These are phyloP conservation scores for Exophiala lecanii-corni DNA, from an alignment of 2,329 filamentous ascomycete species.

Conservation along the genomic window DNA sequence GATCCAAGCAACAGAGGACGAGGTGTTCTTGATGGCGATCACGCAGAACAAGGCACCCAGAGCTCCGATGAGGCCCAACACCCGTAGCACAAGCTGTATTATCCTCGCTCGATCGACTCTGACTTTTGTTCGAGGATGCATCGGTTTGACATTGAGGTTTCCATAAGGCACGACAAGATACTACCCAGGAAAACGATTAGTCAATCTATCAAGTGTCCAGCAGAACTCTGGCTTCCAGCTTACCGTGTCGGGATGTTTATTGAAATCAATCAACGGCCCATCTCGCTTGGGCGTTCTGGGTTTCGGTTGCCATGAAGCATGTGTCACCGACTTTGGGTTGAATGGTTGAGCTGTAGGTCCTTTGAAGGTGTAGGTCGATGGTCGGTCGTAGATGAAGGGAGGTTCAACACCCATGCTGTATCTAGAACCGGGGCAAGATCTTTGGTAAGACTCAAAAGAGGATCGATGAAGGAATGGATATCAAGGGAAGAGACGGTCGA, in stretches of 20 bases:
- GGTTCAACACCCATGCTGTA: constrained; percentile 51
- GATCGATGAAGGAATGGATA: neutral
- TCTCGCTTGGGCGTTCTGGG: constrained; percentile 60
- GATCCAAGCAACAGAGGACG: constrained; percentile 65
- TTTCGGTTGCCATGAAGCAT: constrained; percentile 68
- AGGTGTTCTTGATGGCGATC: constrained; percentile 68
- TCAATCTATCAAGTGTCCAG: no score
- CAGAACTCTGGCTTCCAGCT: constrained; percentile 35
- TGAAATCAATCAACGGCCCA: constrained; percentile 76
- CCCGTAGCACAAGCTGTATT: constrained; percentile 64
- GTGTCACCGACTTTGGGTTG: constrained; percentile 80
- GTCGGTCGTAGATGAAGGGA: constrained; percentile 70
- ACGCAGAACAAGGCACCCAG: constrained; percentile 68
- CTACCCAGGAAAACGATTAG: no score
- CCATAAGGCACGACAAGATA: constrained; percentile 56
- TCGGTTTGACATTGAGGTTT: constrained; percentile 56
- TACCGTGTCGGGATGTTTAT: constrained; percentile 76
- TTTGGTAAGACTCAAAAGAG: constrained; percentile 32
- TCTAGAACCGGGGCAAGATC: no score
- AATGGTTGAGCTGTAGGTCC: constrained; percentile 55
- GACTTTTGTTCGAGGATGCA: constrained; percentile 66
- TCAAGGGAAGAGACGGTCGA: neutral
- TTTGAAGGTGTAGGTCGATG: constrained; percentile 50
- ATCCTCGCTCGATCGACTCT: constrained; percentile 66
- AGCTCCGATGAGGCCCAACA: constrained; percentile 63